These are phyloP conservation scores for Solanum verrucosum DNA, from an alignment of 257 asterid genomes.

Conservation along the genomic window DNA sequence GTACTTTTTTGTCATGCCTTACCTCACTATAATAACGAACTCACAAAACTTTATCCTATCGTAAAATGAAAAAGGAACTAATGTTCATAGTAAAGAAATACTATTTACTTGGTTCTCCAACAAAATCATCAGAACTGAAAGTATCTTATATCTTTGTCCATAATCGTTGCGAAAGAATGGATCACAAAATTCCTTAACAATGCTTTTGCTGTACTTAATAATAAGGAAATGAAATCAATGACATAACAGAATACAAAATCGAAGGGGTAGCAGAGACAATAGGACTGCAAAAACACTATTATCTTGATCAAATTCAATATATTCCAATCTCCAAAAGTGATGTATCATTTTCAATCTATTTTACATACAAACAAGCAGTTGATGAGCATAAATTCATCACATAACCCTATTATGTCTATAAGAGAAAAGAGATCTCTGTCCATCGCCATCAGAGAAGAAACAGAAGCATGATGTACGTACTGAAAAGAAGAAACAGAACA, in stretches of 20 bases:
- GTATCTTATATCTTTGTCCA: too few species aligned
- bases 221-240: neutral
- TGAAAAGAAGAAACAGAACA: neutral
- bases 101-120: too few species aligned
- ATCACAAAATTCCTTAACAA: too few species aligned
- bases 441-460: neutral
- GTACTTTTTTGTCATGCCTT: too few species aligned
- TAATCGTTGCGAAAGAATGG: too few species aligned
- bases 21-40: too few species aligned
- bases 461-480: neutral
- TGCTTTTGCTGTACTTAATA: neutral
- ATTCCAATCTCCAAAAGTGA: neutral
- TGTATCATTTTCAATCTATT: neutral
- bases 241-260: neutral
- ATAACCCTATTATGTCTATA: neutral
- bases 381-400: neutral
- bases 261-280: neutral
- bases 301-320: neutral
- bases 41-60: too few species aligned
- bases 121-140: too few species aligned
- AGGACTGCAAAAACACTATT: neutral
- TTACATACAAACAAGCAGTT: neutral
- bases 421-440: neutral
- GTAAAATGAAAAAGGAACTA: too few species aligned
- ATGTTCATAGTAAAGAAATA: too few species aligned